phyloP scores from a whole-genome alignment of 345 rosid species.

The Salix dunnii region DNA sequence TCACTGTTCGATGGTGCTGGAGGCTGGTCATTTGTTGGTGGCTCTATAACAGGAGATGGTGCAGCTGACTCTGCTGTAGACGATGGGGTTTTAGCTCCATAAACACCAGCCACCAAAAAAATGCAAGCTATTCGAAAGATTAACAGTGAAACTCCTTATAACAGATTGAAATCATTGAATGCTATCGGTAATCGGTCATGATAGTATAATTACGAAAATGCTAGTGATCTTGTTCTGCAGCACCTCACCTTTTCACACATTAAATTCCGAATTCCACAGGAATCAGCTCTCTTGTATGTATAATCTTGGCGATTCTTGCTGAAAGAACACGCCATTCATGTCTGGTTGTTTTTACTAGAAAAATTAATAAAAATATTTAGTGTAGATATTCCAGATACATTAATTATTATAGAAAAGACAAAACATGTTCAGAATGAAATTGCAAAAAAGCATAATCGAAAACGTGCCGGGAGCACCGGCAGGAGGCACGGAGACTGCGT shows the following conservation, averaged over 20 bases:
- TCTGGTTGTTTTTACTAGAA: not conserved
- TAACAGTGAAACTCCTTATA: not conserved
- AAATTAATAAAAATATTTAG: no score
- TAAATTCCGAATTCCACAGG: not conserved
- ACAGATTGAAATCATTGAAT: not conserved
- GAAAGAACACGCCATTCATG: not conserved
- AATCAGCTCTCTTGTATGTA: no score
- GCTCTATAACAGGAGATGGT: not conserved
- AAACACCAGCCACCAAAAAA: not conserved
- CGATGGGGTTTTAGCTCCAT: conserved; percentile 2
- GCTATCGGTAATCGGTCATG: not conserved
- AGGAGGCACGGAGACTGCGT: not conserved
- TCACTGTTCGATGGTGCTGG: not conserved
- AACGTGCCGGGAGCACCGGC: not conserved
- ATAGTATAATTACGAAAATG: not conserved
- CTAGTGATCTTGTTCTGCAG: no score
- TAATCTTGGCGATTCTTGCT: no score
- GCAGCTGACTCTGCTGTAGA: not conserved
- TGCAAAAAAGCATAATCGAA: not conserved
- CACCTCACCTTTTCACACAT: not conserved
- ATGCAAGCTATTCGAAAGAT: not conserved
- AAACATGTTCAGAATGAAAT: not conserved
- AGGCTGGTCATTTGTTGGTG: not conserved
- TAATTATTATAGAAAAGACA: not conserved
- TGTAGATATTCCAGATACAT: not conserved